A percentile compares a stretch with the other conserved stretches of the same genome.
phyloP scores from a whole-genome alignment of 352 stramenopile species.

The Globisporangium alternatum region DNA sequence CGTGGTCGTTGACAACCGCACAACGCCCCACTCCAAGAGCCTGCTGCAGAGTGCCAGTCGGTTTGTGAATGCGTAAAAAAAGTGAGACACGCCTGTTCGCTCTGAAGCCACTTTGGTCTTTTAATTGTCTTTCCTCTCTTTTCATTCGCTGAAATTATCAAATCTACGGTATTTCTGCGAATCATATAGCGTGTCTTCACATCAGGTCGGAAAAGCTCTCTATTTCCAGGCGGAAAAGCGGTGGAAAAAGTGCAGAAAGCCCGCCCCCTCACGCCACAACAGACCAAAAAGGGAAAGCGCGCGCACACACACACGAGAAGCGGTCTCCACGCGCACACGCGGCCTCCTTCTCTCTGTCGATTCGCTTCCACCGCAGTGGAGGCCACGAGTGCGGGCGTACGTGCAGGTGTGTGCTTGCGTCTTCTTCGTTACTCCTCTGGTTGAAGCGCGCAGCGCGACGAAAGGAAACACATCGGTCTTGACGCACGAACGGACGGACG shows the following conservation, averaged over 20 bases:
- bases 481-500: neutral
- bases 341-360: neutral
- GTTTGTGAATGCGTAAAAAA: neutral
- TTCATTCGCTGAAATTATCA: neutral
- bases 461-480: too few species aligned
- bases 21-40: neutral
- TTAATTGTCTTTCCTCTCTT: too few species aligned
- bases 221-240: constrained; percentile 27
- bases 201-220: constrained; percentile 6
- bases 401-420: neutral
- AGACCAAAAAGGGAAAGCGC: constrained; percentile 5
- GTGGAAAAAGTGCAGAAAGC: constrained; percentile 40
- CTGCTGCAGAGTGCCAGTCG: too few species aligned
- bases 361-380: neutral
- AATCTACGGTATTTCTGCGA: neutral
- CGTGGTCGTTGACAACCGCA: neutral
- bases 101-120: constrained; percentile 9
- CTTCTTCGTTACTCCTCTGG: neutral
- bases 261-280: too few species aligned
- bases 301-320: neutral
- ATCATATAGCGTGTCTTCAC: neutral
- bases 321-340: too few species aligned
- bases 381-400: neutral
- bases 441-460: neutral
- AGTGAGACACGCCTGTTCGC: constrained; percentile 4